Base-by-base conservation (phyloP, 805 yeast genomes). In the Zygosaccharomyces kombuchaensis region DNA sequence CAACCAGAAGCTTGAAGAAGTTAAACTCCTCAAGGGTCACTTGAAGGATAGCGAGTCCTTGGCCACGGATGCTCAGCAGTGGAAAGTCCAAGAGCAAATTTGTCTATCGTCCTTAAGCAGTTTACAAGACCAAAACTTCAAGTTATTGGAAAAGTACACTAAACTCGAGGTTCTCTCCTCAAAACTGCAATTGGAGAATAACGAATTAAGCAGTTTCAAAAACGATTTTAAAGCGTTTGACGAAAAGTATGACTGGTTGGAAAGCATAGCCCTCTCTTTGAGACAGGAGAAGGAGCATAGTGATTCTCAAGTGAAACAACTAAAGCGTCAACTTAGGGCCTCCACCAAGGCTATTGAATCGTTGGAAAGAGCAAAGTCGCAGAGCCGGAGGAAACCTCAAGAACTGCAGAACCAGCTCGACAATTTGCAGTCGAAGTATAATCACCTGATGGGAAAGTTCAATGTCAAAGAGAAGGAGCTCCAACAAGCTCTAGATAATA, bases 191-290 rank as follows among this genome's bases (percentile, higher is more conserved):
- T 9, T 4, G 13, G 41, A 38, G 31, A 38, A 38, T 27, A 12
- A n/a, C 17, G 41, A 38, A 10, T 16, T 38, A 6, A 38, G 25
- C 16, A 31, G 34, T 16, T 38, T 27, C 13, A 38, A 27, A 9
- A 13, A 27, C 12, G 25, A 16, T 12, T 27, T 17, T 10, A n/a
- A 10, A 6, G 21, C 14, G 6, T 38, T 38, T 27, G 41, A 38
- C 17, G 41, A 38, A 17, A 38, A 38, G 9, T 38, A 38, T 14
- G 41, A 38, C 19, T 38, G 41, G 41, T 22, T 38, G 1, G 41
- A 38, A 16, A 38, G 41, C 23, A 14, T 38, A 9, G 41, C 41
- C 12, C 41, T 38, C 3, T 38, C 34, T 27, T 27, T 27, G 9
- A 26, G 23, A 14, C 34, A 38, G 16, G 41, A 27, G 17, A 38